Evolutionary conservation across 768 basidiomycete genomes (phyloP).

Genomic region (Mrakia gelida): DNA sequence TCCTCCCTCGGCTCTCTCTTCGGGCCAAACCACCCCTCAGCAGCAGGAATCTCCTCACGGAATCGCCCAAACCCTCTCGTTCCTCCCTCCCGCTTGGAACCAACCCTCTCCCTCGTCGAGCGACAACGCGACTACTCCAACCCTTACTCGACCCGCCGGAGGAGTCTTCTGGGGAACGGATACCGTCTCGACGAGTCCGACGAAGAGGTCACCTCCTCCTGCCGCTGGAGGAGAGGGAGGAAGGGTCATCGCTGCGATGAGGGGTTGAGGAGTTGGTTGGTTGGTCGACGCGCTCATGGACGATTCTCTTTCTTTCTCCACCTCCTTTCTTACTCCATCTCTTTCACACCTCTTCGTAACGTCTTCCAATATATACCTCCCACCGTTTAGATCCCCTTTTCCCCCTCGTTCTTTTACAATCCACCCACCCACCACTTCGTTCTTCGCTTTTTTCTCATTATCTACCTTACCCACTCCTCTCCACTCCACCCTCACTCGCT

Average conservation of each 20-base stretch:
- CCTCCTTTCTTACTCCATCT: background rate
- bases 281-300: background rate
- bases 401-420: too few species aligned
- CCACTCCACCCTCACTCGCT: too few species aligned
- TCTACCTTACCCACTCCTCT: too few species aligned
- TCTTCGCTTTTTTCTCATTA: too few species aligned
- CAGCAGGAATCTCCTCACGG: background rate
- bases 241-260: conserved; percentile 5
- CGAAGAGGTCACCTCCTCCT: conserved; percentile 6
- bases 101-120: background rate
- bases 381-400: too few species aligned
- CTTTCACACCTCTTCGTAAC: too few species aligned
- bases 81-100: conserved; percentile 2
- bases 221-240: background rate
- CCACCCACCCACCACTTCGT: too few species aligned
- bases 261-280: background rate
- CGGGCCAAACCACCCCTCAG: conserved; percentile 21
- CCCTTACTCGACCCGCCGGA: background rate
- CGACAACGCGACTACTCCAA: background rate
- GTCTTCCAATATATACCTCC: too few species aligned
- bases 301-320: background rate
- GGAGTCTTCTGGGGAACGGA: conserved; percentile 10
- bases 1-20: background rate
- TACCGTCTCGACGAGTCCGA: background rate
- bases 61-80: conserved; percentile 10